A percentile compares a stretch with the other conserved stretches of the same genome.
Evolutionary conservation across 345 rosid genomes (phyloP).

Genomic region (Pistacia vera): DNA sequence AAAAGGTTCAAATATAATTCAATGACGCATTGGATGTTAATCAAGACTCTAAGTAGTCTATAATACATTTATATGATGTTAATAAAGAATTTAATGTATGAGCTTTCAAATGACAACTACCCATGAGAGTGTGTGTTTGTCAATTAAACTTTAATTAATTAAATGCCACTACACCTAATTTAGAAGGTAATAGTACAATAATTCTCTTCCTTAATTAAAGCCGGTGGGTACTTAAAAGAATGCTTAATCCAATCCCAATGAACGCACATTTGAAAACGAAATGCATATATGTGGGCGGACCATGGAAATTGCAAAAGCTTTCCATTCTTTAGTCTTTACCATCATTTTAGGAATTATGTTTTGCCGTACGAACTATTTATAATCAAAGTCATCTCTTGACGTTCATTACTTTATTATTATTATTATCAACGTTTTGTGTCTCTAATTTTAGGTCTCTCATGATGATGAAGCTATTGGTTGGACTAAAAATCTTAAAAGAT

Average conservation of each 20-base stretch:
- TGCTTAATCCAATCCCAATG: background rate
- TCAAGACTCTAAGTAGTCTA: background rate
- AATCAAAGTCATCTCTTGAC: conserved; percentile 3
- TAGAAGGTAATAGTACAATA: background rate
- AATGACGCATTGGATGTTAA: background rate
- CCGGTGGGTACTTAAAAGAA: background rate
- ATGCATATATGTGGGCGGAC: background rate
- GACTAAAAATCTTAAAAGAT: too few relatives aligned
- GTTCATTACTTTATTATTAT: background rate
- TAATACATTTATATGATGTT: background rate
- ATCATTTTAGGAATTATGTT: background rate
- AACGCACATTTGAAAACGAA: background rate
- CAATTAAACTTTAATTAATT: too few relatives aligned
- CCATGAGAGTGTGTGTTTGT: background rate
- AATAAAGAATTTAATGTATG: background rate
- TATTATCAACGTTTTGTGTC: too few relatives aligned
- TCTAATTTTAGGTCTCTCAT: too few relatives aligned
- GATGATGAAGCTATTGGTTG: background rate
- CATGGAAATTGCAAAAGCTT: background rate
- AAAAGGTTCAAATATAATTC: background rate
- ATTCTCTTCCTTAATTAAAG: background rate
- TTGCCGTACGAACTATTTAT: background rate
- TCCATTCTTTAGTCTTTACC: background rate
- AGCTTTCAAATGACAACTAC: conserved; percentile 5
- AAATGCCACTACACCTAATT: background rate